Base-by-base conservation (phyloP, 2,329 filamentous ascomycete genomes). In the Fusarium chuoi region DNA sequence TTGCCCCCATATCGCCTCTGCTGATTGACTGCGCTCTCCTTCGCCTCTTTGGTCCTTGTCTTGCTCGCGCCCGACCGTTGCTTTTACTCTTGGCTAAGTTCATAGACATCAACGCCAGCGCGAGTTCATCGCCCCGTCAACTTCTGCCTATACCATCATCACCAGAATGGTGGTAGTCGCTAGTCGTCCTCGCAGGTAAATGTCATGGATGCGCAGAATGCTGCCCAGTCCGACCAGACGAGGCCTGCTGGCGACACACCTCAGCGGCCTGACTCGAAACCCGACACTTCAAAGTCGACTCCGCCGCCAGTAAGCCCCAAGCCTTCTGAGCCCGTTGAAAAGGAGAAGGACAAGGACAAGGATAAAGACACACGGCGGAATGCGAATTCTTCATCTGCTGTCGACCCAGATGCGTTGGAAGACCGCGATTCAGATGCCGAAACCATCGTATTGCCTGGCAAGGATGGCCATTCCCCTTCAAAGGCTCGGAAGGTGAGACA, bases 371-470 rank as follows among this genome's bases (percentile, higher is more conserved):
- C 79, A 35, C 77, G 78, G n/a, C 75, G 81, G 17, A 78, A 78
- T 62, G 83, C 79, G 66, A 83, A 84, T 36, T 49, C 73, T 30
- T 73, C 73, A 22, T 62, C 71, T 26, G 75, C 66, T 33, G 33
- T 74, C 58, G 78, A 82, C 26, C 78, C 82, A 58, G 85, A 88
- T 63, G 81, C 77, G 62, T 81, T 80, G 28, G 83, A 84, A 65
- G 90, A 91, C 67, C 90, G 87, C 78, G 90, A 92, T 76, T 93
- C 91, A 3, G 91, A 93, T 78, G 91, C 91, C 55, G 91, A 93
- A 82, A 93, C 91, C 20, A 92, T 93, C 70, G 91, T 93, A 41
- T 81, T 93, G 39, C 87, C 90, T 17, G 89, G 89, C 35, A 92
- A 91, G 78, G 88, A 92, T 79, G 89, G 89, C 44, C 84, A 89